These are phyloP conservation scores for Crithidia thermophila DNA, from an alignment of 208 protist genomes.

Conservation along the genomic window DNA sequence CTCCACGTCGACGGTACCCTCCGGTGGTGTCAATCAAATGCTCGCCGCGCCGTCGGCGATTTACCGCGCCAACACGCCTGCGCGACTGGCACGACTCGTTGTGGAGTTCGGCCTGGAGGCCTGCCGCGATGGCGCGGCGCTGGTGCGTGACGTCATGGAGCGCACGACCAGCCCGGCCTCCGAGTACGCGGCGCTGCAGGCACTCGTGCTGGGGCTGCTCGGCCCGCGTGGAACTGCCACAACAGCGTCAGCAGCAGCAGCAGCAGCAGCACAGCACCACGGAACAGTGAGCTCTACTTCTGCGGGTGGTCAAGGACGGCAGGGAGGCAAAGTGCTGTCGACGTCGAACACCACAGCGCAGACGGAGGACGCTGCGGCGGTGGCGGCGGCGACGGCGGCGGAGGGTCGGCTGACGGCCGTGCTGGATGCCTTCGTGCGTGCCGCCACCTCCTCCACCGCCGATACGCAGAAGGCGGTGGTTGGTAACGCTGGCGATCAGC, in stretches of 20 bases:
- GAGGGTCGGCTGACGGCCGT: constrained; percentile 15
- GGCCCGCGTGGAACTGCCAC: not conserved
- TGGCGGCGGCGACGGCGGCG: constrained; percentile 12
- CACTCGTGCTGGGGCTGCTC: constrained; percentile 57
- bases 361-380: constrained; percentile 23
- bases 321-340: not conserved
- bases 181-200: constrained; percentile 61
- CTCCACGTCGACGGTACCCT: not conserved
- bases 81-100: constrained; percentile 54
- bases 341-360: constrained; percentile 5
- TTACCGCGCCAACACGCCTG: constrained; percentile 32
- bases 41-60: constrained; percentile 17
- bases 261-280: not conserved
- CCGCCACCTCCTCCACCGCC: not conserved
- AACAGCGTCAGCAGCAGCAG: not conserved
- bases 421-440: constrained; percentile 6
- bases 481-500: not conserved
- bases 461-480: too few relatives aligned
- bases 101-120: constrained; percentile 84
- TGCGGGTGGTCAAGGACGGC: not conserved
- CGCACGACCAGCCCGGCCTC: constrained; percentile 60
- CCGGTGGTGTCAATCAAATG: too few relatives aligned
- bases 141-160: constrained; percentile 77
- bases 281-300: not conserved
- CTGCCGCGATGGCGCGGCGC: constrained; percentile 54